A percentile compares a stretch with the other conserved stretches of the same genome.
Evolutionary conservation across 176 grass and related monocot species (phyloP).

Genomic region (Calamus simplicifolius): DNA sequence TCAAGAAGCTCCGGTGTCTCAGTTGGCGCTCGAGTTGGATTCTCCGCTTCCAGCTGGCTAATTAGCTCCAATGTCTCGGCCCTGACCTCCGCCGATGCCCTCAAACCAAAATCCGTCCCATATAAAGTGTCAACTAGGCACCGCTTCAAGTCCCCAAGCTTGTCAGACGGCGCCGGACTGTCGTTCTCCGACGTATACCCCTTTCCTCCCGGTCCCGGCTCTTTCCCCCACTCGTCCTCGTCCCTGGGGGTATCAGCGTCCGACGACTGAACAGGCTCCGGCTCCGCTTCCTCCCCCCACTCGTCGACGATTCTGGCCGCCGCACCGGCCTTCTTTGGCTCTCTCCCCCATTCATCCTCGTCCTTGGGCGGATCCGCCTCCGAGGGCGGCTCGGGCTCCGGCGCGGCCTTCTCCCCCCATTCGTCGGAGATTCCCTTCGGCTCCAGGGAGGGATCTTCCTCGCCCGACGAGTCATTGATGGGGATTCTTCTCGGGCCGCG

Average conservation of each 20-base stretch:
- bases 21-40: constrained; percentile 51
- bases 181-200: constrained; percentile 7
- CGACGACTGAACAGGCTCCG: background rate
- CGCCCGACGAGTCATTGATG: no score
- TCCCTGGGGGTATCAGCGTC: constrained; percentile 12
- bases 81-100: constrained; percentile 60
- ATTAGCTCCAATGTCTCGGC: constrained; percentile 87
- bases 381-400: constrained; percentile 38
- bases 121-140: constrained; percentile 79
- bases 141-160: constrained; percentile 54
- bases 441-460: constrained; percentile 4
- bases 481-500: constrained; percentile 7
- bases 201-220: background rate
- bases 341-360: constrained; percentile 44
- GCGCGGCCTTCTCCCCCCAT: constrained; percentile 53
- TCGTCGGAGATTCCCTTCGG: constrained; percentile 32
- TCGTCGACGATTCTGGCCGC: constrained; percentile 4
- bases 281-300: constrained; percentile 22
- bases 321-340: background rate
- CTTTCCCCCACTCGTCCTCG: constrained; percentile 42
- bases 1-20: constrained; percentile 62
- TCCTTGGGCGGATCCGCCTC: constrained; percentile 45
- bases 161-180: constrained; percentile 17
- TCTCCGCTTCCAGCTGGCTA: constrained; percentile 66
- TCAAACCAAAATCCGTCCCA: constrained; percentile 64